Evolutionary conservation across 495 filamentous ascomycete species (phyloP).

Genomic region (Trichoderma asperelloides): DNA sequence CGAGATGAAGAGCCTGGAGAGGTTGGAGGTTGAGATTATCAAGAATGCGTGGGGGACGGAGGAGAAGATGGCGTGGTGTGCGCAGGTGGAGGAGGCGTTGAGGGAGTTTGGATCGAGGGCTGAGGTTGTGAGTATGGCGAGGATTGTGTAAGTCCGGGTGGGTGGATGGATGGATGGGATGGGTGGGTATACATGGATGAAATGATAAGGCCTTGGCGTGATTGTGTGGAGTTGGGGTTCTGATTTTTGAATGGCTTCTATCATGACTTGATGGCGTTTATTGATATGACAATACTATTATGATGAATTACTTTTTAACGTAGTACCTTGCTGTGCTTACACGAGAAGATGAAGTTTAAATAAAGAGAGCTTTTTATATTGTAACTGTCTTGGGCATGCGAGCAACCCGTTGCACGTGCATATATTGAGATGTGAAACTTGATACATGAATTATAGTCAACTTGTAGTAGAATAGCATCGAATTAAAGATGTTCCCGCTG

Average conservation of each 20-base stretch:
- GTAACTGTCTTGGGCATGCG: no score
- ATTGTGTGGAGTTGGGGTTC: background rate
- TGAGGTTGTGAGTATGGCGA: conserved; percentile 8
- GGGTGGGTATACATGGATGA: background rate
- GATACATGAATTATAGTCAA: no score
- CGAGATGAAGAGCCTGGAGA: conserved; percentile 14
- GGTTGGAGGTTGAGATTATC: conserved; percentile 21
- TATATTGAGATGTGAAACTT: no score
- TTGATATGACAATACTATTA: no score
- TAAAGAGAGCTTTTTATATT: no score
- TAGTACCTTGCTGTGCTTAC: no score
- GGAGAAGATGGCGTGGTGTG: conserved; percentile 12
- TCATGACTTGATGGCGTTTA: background rate
- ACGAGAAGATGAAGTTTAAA: no score
- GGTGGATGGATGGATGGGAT: background rate
- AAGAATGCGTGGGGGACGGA: conserved; percentile 6
- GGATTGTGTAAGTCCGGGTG: background rate
- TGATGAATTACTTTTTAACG: no score
- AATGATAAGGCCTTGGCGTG: background rate
- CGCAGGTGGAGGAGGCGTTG: background rate
- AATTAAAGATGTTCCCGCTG: background rate
- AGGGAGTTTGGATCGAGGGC: conserved; percentile 5
- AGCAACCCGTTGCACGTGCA: no score
- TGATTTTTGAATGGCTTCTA: background rate
- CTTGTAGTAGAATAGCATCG: no score